A percentile compares a stretch with the other conserved stretches of the same genome.
Conservation (phyloP, 129 eudicot species). For the Scalesia atractyloides region DNA sequence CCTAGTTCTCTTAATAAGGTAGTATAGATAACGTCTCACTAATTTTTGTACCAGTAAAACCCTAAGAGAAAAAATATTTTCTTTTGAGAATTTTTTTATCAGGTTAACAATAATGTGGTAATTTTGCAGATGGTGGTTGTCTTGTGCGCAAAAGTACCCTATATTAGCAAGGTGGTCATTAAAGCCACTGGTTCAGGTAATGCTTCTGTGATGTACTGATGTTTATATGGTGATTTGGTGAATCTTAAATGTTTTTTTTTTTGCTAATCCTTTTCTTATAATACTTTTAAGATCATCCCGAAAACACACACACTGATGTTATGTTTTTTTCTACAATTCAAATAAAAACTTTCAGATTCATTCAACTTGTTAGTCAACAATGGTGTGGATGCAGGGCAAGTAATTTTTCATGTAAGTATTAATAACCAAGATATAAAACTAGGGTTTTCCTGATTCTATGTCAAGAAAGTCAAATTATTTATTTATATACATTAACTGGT, state of each 20-base stretch:
- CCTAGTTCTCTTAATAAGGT: too few species aligned
- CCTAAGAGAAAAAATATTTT: not conserved
- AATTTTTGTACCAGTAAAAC: not conserved
- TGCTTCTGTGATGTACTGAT: constrained; percentile 4
- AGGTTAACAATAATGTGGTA: not conserved
- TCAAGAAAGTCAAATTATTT: not conserved
- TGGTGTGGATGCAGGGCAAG: constrained; percentile 88
- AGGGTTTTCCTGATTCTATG: not conserved
- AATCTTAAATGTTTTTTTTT: not conserved
- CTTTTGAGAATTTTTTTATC: not conserved
- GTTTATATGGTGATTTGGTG: not conserved
- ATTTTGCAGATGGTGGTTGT: constrained; percentile 76
- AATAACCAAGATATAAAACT: not conserved
- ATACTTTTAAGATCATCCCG: not conserved
- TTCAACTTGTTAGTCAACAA: constrained; percentile 90
- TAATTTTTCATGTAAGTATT: constrained; percentile 76
- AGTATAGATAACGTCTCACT: not conserved
- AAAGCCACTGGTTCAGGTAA: constrained; percentile 88
- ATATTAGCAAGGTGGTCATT: constrained; percentile 91
- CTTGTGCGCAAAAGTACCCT: too few species aligned
- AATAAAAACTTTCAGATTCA: constrained; percentile 55
- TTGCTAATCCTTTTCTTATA: not conserved
- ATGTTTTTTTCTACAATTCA: not conserved
- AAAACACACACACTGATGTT: constrained; percentile 4
- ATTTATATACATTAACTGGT: not conserved